Conservation (phyloP, 208 protist species). For the Leishmania turanica region DNA sequence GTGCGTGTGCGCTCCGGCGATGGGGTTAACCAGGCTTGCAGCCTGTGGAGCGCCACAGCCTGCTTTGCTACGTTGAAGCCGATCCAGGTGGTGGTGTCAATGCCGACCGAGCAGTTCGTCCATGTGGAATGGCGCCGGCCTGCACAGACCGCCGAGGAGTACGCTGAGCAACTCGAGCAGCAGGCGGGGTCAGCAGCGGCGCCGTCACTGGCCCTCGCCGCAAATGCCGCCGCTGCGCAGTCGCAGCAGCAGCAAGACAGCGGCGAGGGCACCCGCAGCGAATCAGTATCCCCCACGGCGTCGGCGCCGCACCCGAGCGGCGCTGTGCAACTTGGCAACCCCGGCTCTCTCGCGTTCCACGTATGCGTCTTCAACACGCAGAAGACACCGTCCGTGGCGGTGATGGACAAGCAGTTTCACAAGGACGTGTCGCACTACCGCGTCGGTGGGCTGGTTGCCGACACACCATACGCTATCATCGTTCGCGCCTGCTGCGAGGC, state of each 20-base stretch:
- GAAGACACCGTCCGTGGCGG: constrained; percentile 67
- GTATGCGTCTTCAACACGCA: constrained; percentile 82
- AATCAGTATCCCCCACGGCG: neutral
- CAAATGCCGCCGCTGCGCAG: neutral
- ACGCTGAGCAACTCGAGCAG: constrained; percentile 44
- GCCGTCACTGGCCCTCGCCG: neutral
- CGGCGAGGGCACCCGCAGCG: neutral
- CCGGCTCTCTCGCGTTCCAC: constrained; percentile 78
- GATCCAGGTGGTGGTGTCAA: constrained; percentile 48
- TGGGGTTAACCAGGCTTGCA: constrained; percentile 48
- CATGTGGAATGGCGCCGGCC: constrained; percentile 80
- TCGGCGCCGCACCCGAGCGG: neutral
- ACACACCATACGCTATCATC: constrained; percentile 84
- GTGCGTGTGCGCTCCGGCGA: constrained; percentile 77
- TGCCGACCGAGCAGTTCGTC: constrained; percentile 77
- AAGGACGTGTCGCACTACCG: constrained; percentile 63
- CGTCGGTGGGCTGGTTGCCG: constrained; percentile 51
- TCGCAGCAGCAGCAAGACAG: neutral
- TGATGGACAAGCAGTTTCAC: constrained; percentile 90
- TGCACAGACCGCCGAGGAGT: constrained; percentile 64
- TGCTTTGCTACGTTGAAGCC: constrained; percentile 88
- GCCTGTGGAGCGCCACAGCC: constrained; percentile 73
- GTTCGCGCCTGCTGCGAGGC: constrained; percentile 73
- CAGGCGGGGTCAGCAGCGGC: constrained; percentile 8
- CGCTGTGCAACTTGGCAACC: constrained; percentile 58